phyloP scores from a whole-genome alignment of 129 eudicot genomes.

The Silybum marianum region DNA sequence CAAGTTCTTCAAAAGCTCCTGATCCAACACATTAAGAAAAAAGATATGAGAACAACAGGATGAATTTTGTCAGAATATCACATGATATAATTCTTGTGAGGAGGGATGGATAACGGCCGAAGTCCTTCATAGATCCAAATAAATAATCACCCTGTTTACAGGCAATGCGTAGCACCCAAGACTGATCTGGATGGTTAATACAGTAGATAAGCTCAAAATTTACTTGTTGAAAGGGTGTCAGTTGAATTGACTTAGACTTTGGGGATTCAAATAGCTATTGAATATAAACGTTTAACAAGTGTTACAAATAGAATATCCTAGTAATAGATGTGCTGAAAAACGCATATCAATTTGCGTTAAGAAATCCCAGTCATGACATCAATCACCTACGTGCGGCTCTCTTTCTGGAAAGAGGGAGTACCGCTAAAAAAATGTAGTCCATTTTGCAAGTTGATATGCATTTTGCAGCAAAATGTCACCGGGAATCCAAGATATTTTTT shows the following conservation, averaged over 20 bases:
- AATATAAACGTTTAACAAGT: background rate
- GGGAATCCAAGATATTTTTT: no score
- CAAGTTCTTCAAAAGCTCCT: constrained; percentile 37
- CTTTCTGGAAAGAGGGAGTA: background rate
- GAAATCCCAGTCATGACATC: background rate
- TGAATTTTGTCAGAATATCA: background rate
- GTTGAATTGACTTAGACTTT: background rate
- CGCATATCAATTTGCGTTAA: background rate
- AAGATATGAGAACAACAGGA: background rate
- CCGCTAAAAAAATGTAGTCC: no score
- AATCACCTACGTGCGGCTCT: background rate
- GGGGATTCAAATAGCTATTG: background rate
- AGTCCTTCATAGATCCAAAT: background rate
- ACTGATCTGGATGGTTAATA: background rate
- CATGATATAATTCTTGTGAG: background rate
- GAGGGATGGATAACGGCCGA: background rate
- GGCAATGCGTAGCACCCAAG: no score
- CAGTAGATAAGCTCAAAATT: background rate
- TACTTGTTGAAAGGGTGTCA: background rate
- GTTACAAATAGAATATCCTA: background rate
- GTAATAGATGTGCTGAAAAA: background rate
- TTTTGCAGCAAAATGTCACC: no score
- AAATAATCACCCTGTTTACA: background rate
- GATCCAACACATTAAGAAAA: constrained; percentile 13
- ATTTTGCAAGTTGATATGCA: no score